phyloP scores from a whole-genome alignment of 176 grass and related monocot genomes.

The Aegilops umbellulata region DNA sequence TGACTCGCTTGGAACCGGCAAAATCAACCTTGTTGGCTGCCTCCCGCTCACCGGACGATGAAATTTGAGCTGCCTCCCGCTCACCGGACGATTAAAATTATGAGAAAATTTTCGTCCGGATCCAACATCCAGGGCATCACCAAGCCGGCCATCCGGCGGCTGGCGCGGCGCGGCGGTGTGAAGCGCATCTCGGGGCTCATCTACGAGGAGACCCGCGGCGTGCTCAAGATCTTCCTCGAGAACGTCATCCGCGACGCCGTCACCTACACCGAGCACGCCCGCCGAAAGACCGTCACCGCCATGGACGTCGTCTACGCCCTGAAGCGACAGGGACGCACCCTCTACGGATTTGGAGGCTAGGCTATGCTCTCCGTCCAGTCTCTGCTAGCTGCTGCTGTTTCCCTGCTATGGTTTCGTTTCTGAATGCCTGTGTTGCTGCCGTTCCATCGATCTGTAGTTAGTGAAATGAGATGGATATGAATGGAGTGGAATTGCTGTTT shows the following conservation, averaged over 20 bases:
- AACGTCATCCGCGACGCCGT: constrained; percentile 96
- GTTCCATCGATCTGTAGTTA: too few relatives aligned
- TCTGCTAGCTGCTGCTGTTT: too few relatives aligned
- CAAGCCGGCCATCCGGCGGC: constrained; percentile 80
- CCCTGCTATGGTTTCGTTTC: too few relatives aligned
- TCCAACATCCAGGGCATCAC: constrained; percentile 89
- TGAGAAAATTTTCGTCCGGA: too few relatives aligned
- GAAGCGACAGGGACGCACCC: constrained; percentile 89
- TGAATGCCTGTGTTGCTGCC: too few relatives aligned
- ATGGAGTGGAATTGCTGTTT: too few relatives aligned
- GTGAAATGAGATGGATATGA: too few relatives aligned
- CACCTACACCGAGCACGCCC: constrained; percentile 92
- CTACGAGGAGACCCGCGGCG: constrained; percentile 96
- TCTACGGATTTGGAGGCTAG: constrained; percentile 86
- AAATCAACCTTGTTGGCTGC: too few relatives aligned
- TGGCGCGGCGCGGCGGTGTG: constrained; percentile 79
- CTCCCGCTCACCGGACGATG: too few relatives aligned
- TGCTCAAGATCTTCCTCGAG: constrained; percentile 99
- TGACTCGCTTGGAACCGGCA: too few relatives aligned
- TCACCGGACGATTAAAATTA: too few relatives aligned
- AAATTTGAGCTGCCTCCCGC: too few relatives aligned
- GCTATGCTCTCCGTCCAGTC: background rate
- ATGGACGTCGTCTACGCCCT: constrained; percentile 96
- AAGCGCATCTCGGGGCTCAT: constrained; percentile 93
- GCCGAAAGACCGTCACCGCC: constrained; percentile 92